Evolutionary conservation across 2,329 filamentous ascomycete species (phyloP).

Genomic region (Simplicillium aogashimaense): DNA sequence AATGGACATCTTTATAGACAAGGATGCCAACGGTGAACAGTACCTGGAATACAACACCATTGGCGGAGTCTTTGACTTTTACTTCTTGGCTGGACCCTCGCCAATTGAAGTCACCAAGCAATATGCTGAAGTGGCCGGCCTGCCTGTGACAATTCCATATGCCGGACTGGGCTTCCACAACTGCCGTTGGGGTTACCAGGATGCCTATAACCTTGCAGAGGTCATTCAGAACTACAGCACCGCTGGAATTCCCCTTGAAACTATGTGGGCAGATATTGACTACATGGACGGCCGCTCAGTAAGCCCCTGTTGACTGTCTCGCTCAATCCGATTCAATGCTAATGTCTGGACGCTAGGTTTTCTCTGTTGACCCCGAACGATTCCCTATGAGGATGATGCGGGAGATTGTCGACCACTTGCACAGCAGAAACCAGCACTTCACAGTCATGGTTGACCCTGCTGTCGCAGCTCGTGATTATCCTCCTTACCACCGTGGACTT

Average conservation of each 20-base stretch:
- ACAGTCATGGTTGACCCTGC: slow-evolving; percentile 51
- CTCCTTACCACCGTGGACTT: slow-evolving; percentile 29
- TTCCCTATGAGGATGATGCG: neutral
- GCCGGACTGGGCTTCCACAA: slow-evolving; percentile 77
- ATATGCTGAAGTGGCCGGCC: slow-evolving; percentile 58
- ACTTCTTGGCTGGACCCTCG: slow-evolving; percentile 66
- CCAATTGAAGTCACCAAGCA: slow-evolving; percentile 58
- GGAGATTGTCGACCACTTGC: slow-evolving; percentile 18
- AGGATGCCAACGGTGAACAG: slow-evolving; percentile 46
- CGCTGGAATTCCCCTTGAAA: slow-evolving; percentile 55
- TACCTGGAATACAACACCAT: slow-evolving; percentile 75
- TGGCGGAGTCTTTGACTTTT: slow-evolving; percentile 69
- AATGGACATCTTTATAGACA: slow-evolving; percentile 63
- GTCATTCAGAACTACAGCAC: slow-evolving; percentile 58
- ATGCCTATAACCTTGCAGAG: slow-evolving; percentile 57
- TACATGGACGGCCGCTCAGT: slow-evolving; percentile 23
- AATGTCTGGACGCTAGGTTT: neutral
- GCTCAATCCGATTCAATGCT: neutral
- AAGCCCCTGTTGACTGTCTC: neutral
- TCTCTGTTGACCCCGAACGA: neutral
- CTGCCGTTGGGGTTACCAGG: slow-evolving; percentile 64
- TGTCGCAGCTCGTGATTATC: slow-evolving; percentile 46
- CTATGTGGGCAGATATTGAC: slow-evolving; percentile 32
- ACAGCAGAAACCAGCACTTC: slow-evolving; percentile 40
- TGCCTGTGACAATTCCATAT: slow-evolving; percentile 73